These are phyloP conservation scores for Cytospora paraplurivora DNA, from an alignment of 2,329 filamentous ascomycete genomes.

Conservation along the genomic window DNA sequence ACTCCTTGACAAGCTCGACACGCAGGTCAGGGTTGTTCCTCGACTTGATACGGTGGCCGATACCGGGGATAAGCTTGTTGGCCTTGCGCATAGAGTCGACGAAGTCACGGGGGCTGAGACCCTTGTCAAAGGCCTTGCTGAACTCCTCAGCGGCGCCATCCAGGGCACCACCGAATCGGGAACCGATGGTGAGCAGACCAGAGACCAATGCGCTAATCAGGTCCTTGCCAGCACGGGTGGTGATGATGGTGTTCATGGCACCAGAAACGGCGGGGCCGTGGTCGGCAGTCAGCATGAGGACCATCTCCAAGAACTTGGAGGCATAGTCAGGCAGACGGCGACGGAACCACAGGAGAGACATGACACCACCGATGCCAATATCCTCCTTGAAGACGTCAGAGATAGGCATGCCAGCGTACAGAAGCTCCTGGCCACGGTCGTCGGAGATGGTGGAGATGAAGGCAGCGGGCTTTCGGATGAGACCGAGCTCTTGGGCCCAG, in stretches of 20 bases:
- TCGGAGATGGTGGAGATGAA: conserved; percentile 99
- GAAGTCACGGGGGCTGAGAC: conserved; percentile 96
- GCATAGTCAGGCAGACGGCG: conserved; percentile 94
- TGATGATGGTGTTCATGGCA: conserved; percentile 99
- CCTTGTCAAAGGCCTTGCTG: conserved; percentile 97
- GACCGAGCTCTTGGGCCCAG: conserved; percentile 98
- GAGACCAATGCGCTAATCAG: conserved; percentile 93
- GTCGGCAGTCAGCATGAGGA: conserved; percentile 99
- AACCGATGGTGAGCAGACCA: conserved; percentile 97
- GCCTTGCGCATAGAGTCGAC: conserved; percentile 99
- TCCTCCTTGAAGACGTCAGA: conserved; percentile 99
- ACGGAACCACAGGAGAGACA: conserved; percentile 99
- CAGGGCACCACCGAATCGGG: conserved; percentile 96
- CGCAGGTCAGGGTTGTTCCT: conserved; percentile 99
- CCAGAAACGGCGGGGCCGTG: conserved; percentile 98
- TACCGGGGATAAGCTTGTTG: conserved; percentile 99
- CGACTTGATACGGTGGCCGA: conserved; percentile 99
- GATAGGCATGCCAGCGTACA: conserved; percentile 99
- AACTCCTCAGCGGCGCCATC: conserved; percentile 99
- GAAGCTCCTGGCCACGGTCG: conserved; percentile 97
- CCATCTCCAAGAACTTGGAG: conserved; percentile 99
- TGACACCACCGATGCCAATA: conserved; percentile 98
- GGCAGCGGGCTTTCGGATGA: conserved; percentile 98
- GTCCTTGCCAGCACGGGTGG: conserved; percentile 98
- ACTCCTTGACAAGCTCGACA: conserved; percentile 99